Evolutionary conservation across 2,329 filamentous ascomycete genomes (phyloP), one percentile per base, ranked within the genome.

Genomic region (Dactylellina haptotyla): DNA sequence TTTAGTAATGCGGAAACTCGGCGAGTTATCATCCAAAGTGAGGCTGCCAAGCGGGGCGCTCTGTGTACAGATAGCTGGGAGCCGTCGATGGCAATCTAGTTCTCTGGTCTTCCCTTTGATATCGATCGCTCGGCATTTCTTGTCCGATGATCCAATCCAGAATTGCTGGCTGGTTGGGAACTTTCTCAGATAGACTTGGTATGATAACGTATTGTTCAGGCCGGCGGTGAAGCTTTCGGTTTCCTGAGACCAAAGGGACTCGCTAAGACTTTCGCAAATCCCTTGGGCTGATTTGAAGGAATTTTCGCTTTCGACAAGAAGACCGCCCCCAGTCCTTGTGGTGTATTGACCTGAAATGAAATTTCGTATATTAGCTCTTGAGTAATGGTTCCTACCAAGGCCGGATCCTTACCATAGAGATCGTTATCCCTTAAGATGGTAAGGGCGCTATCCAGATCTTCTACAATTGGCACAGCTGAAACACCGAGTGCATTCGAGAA

Each of bases 61-160:
- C 65, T 84, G 82, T 1, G 82, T 82, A 71, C 83, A 84, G 23
- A 84, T 65, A 0, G 79, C 82, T 1, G 80, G 80, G 2, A 82
- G 77, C 32, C 66, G 32, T 67, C 61, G 18, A 75, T 41, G 26
- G 63, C 62, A 64, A 39, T 64, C 51, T 25, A 69, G 54, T 3
- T 61, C 28, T 1, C 77, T 75, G n/a, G 80, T 54, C 18, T 28
- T 34, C 4, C 81, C 80, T 12, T 75, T 69, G 18, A 69, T 70
- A 20, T 79, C 78, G 28, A 83, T 76, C 0, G 79, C 77, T 50
- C 30, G 50, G 25, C 62, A 66, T n/a, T 23, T n/a, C 23, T 6
- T 14, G 14, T 41, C 39, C 8, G 30, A 12, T 14, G 66, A 48
- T 20, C 14, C 43, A 23, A 71, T 32, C 66, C 66, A 71, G 25